Percentiles rank a stretch among this genome's conserved stretches.
These are phyloP conservation scores for Lichtheimia corymbifera DNA, from an alignment of 371 early-diverging fungal genomes.

Conservation along the genomic window DNA sequence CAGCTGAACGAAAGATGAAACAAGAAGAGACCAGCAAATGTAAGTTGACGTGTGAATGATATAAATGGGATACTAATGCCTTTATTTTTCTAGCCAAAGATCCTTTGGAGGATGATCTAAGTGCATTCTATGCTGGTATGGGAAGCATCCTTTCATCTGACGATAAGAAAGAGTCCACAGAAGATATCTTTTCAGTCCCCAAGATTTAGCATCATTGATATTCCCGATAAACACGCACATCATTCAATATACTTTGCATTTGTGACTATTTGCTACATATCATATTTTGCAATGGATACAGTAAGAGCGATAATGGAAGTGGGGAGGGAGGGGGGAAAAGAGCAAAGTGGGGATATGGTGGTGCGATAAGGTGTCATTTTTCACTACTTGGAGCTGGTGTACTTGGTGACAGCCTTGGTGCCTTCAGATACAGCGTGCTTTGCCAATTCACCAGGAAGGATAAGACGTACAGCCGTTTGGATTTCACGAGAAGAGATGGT, in stretches of 20 bases:
- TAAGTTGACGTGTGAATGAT: constrained; percentile 5
- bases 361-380: not conserved
- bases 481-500: constrained; percentile 96
- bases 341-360: constrained; percentile 7
- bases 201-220: constrained; percentile 17
- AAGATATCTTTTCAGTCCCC: constrained; percentile 43
- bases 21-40: constrained; percentile 17
- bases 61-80: not conserved
- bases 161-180: constrained; percentile 19
- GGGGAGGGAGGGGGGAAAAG: constrained; percentile 3
- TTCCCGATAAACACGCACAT: not conserved
- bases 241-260: not conserved
- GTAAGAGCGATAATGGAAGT: constrained; percentile 10
- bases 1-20: constrained; percentile 30
- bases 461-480: constrained; percentile 92
- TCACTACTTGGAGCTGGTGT: constrained; percentile 80
- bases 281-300: constrained; percentile 1
- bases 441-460: constrained; percentile 95
- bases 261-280: too few species aligned
- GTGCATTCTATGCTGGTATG: constrained; percentile 52
- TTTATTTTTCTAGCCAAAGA: constrained; percentile 16
- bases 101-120: constrained; percentile 41
- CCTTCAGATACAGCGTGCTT: constrained; percentile 98
- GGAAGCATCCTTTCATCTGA: constrained; percentile 33
- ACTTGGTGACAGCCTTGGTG: constrained; percentile 97